phyloP scores from a whole-genome alignment of 2,329 filamentous ascomycete species.

The Phialocephala subalpina region DNA sequence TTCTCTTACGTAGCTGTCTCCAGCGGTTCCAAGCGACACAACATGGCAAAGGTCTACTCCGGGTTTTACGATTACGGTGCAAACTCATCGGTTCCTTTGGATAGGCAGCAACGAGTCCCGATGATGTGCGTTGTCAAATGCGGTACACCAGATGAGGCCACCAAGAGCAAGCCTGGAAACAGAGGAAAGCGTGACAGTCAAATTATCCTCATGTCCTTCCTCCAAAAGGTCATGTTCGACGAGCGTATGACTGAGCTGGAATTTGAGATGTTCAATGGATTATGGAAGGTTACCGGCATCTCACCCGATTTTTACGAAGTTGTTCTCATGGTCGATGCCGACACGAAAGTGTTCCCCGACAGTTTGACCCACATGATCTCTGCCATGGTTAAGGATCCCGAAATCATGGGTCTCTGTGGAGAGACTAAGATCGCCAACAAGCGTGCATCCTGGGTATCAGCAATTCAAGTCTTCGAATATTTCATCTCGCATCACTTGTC shows the following conservation, averaged over 20 bases:
- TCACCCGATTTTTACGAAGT: conserved; percentile 98
- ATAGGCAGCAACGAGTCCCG: conserved; percentile 95
- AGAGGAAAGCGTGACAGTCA: conserved; percentile 98
- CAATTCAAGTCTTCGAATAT: conserved; percentile 99
- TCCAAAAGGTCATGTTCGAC: conserved; percentile 99
- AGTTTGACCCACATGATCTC: conserved; percentile 98
- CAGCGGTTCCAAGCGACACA: conserved; percentile 95
- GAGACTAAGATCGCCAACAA: conserved; percentile 99
- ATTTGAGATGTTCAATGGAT: conserved; percentile 99
- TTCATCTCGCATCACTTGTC: conserved; percentile 98
- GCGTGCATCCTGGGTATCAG: conserved; percentile 90
- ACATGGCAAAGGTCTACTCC: conserved; percentile 98
- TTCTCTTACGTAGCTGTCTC: conserved; percentile 98
- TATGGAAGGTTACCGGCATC: conserved; percentile 99
- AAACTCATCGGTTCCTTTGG: conserved; percentile 77
- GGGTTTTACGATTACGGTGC: conserved; percentile 97
- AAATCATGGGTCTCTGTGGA: conserved; percentile 98
- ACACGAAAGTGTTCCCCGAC: conserved; percentile 99
- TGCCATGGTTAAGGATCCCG: conserved; percentile 98
- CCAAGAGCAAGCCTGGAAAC: conserved; percentile 89
- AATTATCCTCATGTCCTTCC: conserved; percentile 98
- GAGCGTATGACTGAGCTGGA: conserved; percentile 99
- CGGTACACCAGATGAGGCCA: conserved; percentile 87
- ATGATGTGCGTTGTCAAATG: conserved; percentile 98
- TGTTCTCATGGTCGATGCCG: conserved; percentile 98